Evolutionary conservation across 495 filamentous ascomycete genomes (phyloP).

Genomic region (Bombardia bombarda): DNA sequence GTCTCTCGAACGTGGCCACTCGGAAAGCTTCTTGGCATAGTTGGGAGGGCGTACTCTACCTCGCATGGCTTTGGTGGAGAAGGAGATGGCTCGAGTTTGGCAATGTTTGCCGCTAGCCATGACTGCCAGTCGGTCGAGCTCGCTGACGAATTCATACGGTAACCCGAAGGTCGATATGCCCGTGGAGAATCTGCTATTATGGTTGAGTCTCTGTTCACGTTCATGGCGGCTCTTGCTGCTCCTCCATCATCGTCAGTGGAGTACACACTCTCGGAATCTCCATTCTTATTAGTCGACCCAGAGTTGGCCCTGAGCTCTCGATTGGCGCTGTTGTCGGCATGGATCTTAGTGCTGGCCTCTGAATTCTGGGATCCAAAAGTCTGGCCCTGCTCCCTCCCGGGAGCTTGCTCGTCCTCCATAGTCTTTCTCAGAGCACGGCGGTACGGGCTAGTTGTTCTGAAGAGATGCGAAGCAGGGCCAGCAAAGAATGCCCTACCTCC

Average conservation of each 20-base stretch:
- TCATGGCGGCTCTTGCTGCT: not conserved
- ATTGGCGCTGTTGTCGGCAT: not conserved
- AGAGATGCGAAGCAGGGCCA: constrained; percentile 37
- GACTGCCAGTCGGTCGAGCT: constrained; percentile 48
- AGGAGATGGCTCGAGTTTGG: constrained; percentile 36
- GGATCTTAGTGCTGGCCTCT: constrained; percentile 8
- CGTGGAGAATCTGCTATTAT: constrained; percentile 2
- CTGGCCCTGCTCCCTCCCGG: constrained; percentile 19
- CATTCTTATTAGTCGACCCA: constrained; percentile 22
- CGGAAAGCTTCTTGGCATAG: constrained; percentile 21
- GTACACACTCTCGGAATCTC: constrained; percentile 37
- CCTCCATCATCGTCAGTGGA: constrained; percentile 22
- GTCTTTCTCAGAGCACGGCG: constrained; percentile 39
- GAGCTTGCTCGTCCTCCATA: constrained; percentile 25
- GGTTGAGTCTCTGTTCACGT: not conserved
- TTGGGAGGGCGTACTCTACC: constrained; percentile 29
- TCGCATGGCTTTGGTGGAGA: constrained; percentile 13
- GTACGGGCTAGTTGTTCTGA: constrained; percentile 48
- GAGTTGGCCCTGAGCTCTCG: constrained; percentile 9
- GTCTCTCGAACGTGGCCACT: constrained; percentile 51
- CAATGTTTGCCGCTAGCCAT: constrained; percentile 43
- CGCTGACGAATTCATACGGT: constrained; percentile 28
- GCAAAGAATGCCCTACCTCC: constrained; percentile 33
- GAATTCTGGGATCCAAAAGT: constrained; percentile 3
- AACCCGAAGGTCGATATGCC: constrained; percentile 17